Percentiles rank a stretch among this genome's conserved stretches.
phyloP scores from a whole-genome alignment of 2,329 filamentous ascomycete species.

The Paecilomyces sp. region DNA sequence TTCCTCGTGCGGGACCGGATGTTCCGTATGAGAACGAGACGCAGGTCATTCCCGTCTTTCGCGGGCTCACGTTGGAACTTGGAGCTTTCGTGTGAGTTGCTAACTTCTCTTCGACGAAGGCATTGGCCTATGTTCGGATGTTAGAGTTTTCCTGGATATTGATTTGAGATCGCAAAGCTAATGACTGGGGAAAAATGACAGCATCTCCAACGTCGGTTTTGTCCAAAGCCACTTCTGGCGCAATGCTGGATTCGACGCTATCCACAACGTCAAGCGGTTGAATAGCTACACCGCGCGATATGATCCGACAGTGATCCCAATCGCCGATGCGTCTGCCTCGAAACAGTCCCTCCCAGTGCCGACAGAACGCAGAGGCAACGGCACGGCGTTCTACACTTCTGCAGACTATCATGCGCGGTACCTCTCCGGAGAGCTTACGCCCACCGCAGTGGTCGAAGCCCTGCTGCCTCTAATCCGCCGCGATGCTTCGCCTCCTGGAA shows the following conservation, averaged over 20 bases:
- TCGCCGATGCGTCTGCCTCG: constrained; percentile 10
- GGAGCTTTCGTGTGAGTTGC: constrained; percentile 53
- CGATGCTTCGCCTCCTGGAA: constrained; percentile 46
- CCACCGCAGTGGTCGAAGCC: constrained; percentile 62
- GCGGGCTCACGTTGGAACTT: constrained; percentile 57
- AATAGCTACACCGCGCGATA: constrained; percentile 47
- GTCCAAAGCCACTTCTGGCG: constrained; percentile 62
- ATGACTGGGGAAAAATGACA: constrained; percentile 14
- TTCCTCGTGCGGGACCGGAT: constrained; percentile 29
- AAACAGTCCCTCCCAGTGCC: constrained; percentile 13
- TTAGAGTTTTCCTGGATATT: constrained; percentile 2
- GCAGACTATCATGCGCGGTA: constrained; percentile 74
- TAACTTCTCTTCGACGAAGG: neutral
- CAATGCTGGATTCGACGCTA: constrained; percentile 59
- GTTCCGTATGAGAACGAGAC: constrained; percentile 42
- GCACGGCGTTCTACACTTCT: constrained; percentile 56
- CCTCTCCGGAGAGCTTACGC: constrained; percentile 61
- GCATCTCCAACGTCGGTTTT: constrained; percentile 52
- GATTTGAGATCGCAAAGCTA: neutral
- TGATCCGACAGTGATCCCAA: constrained; percentile 52
- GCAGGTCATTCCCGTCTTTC: constrained; percentile 62
- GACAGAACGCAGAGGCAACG: constrained; percentile 24
- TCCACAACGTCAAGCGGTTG: constrained; percentile 51
- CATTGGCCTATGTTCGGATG: constrained; percentile 2
- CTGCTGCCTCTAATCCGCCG: constrained; percentile 65